Conservation (phyloP, 345 rosid species). For the Camelina neglecta region DNA sequence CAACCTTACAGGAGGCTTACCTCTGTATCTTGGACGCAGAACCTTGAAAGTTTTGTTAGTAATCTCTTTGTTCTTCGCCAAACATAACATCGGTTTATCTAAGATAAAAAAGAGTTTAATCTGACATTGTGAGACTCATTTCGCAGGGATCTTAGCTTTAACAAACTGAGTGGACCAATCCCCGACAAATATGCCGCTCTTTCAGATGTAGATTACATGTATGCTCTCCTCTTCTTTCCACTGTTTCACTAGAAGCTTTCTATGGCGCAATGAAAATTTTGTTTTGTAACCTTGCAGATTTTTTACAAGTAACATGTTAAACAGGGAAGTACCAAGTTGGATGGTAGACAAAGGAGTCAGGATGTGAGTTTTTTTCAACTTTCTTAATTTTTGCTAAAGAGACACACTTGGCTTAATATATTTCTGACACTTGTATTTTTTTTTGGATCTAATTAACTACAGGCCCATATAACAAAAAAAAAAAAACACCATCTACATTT, state of each 20-base stretch:
- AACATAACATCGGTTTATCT: too few relatives aligned
- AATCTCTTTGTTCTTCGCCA: too few relatives aligned
- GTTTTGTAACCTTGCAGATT: slow-evolving; percentile 39
- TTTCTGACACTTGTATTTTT: too few relatives aligned
- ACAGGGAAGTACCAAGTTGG: slow-evolving; percentile 56
- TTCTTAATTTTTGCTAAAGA: too few relatives aligned
- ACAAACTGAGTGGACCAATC: slow-evolving; percentile 58
- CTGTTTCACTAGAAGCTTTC: slow-evolving; percentile 4
- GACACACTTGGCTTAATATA: too few relatives aligned
- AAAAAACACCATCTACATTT: too few relatives aligned
- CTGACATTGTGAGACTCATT: slow-evolving; percentile 32
- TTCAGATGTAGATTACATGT: slow-evolving; percentile 34
- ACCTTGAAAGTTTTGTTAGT: slow-evolving; percentile 60
- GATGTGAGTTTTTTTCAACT: slow-evolving; percentile 41
- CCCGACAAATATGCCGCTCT: slow-evolving; percentile 36
- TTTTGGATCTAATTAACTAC: too few relatives aligned
- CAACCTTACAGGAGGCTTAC: slow-evolving; percentile 55
- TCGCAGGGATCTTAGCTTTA: slow-evolving; percentile 68
- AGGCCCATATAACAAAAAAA: too few relatives aligned
- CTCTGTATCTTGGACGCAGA: slow-evolving; percentile 46
- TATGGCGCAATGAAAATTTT: too few relatives aligned
- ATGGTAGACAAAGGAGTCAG: slow-evolving; percentile 47
- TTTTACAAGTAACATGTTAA: slow-evolving; percentile 54
- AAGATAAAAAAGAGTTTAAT: too few relatives aligned
- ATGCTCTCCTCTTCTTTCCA: slow-evolving; percentile 11